phyloP scores from a whole-genome alignment of 371 early-diverging fungal genomes.

The Rhizopus delemar region DNA sequence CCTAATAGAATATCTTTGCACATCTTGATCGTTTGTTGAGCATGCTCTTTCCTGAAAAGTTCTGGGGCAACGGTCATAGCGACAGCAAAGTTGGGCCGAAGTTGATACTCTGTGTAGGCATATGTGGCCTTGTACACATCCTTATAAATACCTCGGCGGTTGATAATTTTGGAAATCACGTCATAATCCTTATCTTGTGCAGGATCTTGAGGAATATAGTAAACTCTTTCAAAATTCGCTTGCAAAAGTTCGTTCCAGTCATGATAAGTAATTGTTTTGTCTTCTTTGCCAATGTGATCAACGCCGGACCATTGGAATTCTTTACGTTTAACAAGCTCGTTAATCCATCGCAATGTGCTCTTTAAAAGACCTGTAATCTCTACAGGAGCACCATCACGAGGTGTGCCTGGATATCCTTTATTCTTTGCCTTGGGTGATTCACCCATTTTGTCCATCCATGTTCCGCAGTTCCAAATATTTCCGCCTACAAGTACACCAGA shows the following conservation, averaged over 20 bases:
- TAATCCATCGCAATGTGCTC: constrained; percentile 81
- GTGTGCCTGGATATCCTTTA: constrained; percentile 89
- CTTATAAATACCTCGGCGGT: constrained; percentile 95
- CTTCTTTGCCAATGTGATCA: constrained; percentile 29
- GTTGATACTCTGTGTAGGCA: constrained; percentile 85
- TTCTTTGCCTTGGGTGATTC: constrained; percentile 90
- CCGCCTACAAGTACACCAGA: constrained; percentile 90
- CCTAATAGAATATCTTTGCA: constrained; percentile 72
- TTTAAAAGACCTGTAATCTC: constrained; percentile 92
- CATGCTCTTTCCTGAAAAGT: constrained; percentile 80
- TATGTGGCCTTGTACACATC: constrained; percentile 78
- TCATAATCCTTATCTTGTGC: constrained; percentile 62
- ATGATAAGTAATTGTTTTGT: constrained; percentile 51
- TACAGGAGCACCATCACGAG: constrained; percentile 90
- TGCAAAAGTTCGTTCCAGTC: constrained; percentile 83
- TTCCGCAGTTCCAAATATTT: constrained; percentile 93
- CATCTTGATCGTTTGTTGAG: constrained; percentile 64
- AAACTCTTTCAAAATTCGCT: constrained; percentile 82
- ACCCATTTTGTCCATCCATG: constrained; percentile 99
- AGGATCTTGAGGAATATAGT: constrained; percentile 75
- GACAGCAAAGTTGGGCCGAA: constrained; percentile 89
- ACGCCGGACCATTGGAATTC: constrained; percentile 54
- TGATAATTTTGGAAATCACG: constrained; percentile 69
- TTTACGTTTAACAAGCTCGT: constrained; percentile 48
- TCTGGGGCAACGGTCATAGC: constrained; percentile 96